Evolutionary conservation across 148 eudicot genomes (phyloP).

Genomic region (Cornus kousa): DNA sequence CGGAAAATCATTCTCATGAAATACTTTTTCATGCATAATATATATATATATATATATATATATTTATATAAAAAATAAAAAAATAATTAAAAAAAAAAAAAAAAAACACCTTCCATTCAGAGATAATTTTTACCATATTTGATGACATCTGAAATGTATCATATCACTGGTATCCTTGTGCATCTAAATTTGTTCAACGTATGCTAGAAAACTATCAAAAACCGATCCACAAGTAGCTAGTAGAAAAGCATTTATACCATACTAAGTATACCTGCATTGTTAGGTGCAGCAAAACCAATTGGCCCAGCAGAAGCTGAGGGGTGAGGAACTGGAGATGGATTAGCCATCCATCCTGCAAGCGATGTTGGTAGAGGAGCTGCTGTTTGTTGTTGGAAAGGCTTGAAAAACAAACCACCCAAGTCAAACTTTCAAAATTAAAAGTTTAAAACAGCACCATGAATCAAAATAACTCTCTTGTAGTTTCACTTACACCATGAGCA

Average conservation of each 20-base stretch:
- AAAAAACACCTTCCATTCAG: no score
- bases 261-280: conserved; percentile 40
- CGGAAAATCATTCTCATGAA: background rate
- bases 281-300: conserved; percentile 64
- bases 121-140: background rate
- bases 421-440: conserved; percentile 16
- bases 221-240: background rate
- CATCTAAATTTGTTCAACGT: background rate
- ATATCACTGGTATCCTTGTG: background rate
- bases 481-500: conserved; percentile 78
- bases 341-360: conserved; percentile 90
- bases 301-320: conserved; percentile 81
- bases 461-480: background rate
- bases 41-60: no score
- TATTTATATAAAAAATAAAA: no score
- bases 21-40: background rate
- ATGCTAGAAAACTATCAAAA: background rate
- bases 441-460: background rate
- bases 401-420: conserved; percentile 11
- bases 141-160: conserved; percentile 2
- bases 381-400: conserved; percentile 76
- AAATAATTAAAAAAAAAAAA: no score
- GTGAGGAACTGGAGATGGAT: conserved; percentile 75
- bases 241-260: background rate
- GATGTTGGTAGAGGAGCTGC: conserved; percentile 62